phyloP scores from a whole-genome alignment of 1,284 basidiomycete species.

The Taiwanofungus camphoratus region DNA sequence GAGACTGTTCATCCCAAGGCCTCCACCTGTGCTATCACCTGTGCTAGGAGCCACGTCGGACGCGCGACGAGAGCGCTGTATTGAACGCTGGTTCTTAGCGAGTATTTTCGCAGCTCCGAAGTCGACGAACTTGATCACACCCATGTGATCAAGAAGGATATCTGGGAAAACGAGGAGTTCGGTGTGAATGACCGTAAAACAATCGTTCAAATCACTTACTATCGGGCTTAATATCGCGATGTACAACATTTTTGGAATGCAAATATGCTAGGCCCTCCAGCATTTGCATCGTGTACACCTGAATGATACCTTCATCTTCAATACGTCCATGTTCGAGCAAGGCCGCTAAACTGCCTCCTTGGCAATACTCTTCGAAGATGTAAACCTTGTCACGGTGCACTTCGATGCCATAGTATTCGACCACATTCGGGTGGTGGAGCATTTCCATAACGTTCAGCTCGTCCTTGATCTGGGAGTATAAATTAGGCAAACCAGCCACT shows the following conservation, averaged over 20 bases:
- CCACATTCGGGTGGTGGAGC: constrained; percentile 96
- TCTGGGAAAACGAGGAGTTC: constrained; percentile 44
- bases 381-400: constrained; percentile 99
- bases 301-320: constrained; percentile 94
- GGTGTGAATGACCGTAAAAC: background rate
- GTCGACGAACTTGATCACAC: constrained; percentile 97
- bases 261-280: constrained; percentile 92
- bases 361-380: constrained; percentile 99
- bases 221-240: constrained; percentile 98
- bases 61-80: constrained; percentile 67
- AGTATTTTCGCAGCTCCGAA: constrained; percentile 99
- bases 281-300: constrained; percentile 97
- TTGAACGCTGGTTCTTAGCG: constrained; percentile 87
- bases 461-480: constrained; percentile 93
- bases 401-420: constrained; percentile 99
- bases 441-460: constrained; percentile 99
- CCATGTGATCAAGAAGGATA: constrained; percentile 90
- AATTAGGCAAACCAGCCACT: constrained; percentile 72
- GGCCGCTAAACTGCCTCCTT: constrained; percentile 89
- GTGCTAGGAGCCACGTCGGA: constrained; percentile 33
- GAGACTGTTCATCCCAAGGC: constrained; percentile 74
- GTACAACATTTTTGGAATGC: constrained; percentile 89
- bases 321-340: constrained; percentile 92
- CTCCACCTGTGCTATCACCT: constrained; percentile 31
- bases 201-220: constrained; percentile 50